Evolutionary conservation across 208 protist species (phyloP).

Genomic region (Porcisia deanei): DNA sequence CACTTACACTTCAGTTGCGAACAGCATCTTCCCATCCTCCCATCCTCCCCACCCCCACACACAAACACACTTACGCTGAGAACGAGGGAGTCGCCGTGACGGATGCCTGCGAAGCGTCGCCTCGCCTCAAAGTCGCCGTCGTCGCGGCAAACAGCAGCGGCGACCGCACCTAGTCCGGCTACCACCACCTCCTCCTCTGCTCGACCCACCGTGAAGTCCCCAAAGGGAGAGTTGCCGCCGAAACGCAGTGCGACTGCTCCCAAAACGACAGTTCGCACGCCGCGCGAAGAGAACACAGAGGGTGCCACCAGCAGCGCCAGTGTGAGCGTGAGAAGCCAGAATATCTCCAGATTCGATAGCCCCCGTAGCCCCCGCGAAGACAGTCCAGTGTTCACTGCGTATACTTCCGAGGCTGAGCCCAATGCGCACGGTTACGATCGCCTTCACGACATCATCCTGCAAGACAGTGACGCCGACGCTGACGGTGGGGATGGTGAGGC

Average conservation of each 20-base stretch:
- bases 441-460: slow-evolving; percentile 78
- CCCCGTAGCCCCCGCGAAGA: slow-evolving; percentile 12
- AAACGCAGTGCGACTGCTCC: not conserved
- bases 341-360: slow-evolving; percentile 3
- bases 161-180: not conserved
- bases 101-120: slow-evolving; percentile 70
- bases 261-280: not conserved
- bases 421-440: slow-evolving; percentile 35
- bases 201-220: not conserved
- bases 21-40: not conserved
- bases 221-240: slow-evolving; percentile 10
- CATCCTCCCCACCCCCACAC: too few relatives aligned
- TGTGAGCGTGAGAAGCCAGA: slow-evolving; percentile 13
- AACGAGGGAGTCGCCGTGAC: not conserved
- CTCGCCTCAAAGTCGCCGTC: slow-evolving; percentile 14
- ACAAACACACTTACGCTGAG: not conserved
- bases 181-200: not conserved
- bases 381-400: not conserved
- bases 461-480: slow-evolving; percentile 43
- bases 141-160: not conserved
- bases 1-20: not conserved
- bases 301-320: slow-evolving; percentile 22
- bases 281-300: slow-evolving; percentile 7
- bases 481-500: slow-evolving; percentile 28
- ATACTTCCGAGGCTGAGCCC: slow-evolving; percentile 5